Conservation (phyloP, 106 monocot species). For the Chionographis japonica region DNA sequence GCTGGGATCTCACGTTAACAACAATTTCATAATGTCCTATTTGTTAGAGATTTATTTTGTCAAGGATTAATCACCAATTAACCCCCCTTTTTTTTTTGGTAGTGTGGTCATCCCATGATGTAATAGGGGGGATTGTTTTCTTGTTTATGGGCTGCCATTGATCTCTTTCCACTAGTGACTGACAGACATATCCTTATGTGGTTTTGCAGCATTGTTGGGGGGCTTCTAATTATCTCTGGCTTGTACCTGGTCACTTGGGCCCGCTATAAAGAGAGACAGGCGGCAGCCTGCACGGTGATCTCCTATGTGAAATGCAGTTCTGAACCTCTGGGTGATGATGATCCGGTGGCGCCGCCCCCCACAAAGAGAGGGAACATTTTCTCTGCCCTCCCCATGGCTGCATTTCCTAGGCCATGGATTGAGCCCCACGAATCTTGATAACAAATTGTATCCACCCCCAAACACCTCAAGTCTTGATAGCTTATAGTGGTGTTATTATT, state of each 20-base stretch:
- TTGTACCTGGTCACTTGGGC: conserved; percentile 83
- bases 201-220: conserved; percentile 65
- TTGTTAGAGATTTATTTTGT: too few relatives aligned
- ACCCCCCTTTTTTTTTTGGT: too few relatives aligned
- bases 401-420: conserved; percentile 31
- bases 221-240: conserved; percentile 56
- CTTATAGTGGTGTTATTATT: not conserved
- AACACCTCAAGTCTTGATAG: not conserved
- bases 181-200: too few relatives aligned
- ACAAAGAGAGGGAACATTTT: conserved; percentile 37
- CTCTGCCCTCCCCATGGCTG: conserved; percentile 9
- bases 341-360: conserved; percentile 6
- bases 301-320: conserved; percentile 20
- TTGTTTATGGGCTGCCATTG: too few relatives aligned
- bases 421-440: conserved; percentile 44
- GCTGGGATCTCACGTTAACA: too few relatives aligned
- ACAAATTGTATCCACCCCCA: too few relatives aligned
- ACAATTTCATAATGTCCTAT: too few relatives aligned
- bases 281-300: conserved; percentile 3
- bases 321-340: conserved; percentile 22
- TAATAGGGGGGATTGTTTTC: too few relatives aligned
- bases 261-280: conserved; percentile 47
- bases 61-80: too few relatives aligned
- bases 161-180: too few relatives aligned
- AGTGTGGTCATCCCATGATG: too few relatives aligned